A percentile compares a stretch with the other conserved stretches of the same genome.
Evolutionary conservation across 1,284 basidiomycete species (phyloP).

Genomic region (Tilletia horrida): DNA sequence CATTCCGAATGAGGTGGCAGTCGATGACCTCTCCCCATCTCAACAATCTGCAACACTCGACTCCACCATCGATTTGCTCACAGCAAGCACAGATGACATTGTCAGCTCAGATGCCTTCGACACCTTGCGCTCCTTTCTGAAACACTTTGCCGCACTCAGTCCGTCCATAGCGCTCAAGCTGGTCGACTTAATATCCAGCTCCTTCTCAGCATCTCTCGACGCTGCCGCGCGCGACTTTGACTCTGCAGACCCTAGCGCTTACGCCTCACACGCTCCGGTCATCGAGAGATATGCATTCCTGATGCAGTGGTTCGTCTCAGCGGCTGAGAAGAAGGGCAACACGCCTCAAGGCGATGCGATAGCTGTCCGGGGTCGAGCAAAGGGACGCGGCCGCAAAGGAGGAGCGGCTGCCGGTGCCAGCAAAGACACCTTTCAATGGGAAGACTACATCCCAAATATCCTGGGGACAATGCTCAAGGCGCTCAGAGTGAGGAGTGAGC

Average conservation of each 20-base stretch:
- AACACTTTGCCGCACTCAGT: slow-evolving; percentile 37
- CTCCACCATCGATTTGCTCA: slow-evolving; percentile 39
- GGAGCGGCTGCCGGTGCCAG: neutral
- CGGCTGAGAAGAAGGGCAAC: slow-evolving; percentile 37
- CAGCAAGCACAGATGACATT: slow-evolving; percentile 35
- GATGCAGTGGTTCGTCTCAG: slow-evolving; percentile 47
- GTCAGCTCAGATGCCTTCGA: slow-evolving; percentile 33
- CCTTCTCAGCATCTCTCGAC: slow-evolving; percentile 40
- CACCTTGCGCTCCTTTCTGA: slow-evolving; percentile 45
- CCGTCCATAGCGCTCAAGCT: slow-evolving; percentile 41
- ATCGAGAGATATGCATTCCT: slow-evolving; percentile 51
- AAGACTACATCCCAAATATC: slow-evolving; percentile 34
- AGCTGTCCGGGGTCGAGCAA: slow-evolving; percentile 20
- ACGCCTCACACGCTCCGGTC: slow-evolving; percentile 36
- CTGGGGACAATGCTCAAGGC: slow-evolving; percentile 41
- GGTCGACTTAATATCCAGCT: slow-evolving; percentile 42
- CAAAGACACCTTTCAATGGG: slow-evolving; percentile 11
- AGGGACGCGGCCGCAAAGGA: slow-evolving; percentile 17
- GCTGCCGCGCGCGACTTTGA: slow-evolving; percentile 36
- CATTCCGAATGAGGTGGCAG: slow-evolving; percentile 40
- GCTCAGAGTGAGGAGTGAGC: slow-evolving; percentile 37
- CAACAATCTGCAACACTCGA: slow-evolving; percentile 39
- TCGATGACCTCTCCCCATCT: slow-evolving; percentile 33
- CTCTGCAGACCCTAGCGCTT: slow-evolving; percentile 33
- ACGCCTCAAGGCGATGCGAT: slow-evolving; percentile 31